Conservation (phyloP, 1,284 basidiomycete genomes). For the Moesziomyces antarcticus region DNA sequence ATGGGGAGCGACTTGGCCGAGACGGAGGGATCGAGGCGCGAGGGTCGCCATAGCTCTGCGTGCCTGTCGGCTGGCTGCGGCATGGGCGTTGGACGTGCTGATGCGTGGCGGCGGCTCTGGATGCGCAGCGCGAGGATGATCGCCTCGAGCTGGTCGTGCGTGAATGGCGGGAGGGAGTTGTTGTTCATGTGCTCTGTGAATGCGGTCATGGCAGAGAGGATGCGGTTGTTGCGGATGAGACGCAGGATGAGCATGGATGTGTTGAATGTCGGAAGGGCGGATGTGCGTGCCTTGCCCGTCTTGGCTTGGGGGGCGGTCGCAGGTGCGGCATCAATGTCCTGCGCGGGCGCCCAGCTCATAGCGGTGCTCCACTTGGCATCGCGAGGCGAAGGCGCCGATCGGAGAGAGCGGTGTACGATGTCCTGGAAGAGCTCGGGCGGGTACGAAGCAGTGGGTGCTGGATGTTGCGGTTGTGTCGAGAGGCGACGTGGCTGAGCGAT, state of each 20-base stretch:
- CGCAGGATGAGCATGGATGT: constrained; percentile 18
- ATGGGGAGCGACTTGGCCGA: constrained; percentile 27
- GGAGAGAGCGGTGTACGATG: too few relatives aligned
- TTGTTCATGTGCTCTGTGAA: constrained; percentile 20
- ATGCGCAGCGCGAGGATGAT: constrained; percentile 28
- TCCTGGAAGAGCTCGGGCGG: too few relatives aligned
- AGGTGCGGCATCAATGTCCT: too few relatives aligned
- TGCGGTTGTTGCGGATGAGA: constrained; percentile 31
- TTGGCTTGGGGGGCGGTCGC: too few relatives aligned
- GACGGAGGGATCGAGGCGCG: constrained; percentile 18
- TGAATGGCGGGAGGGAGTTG: constrained; percentile 17
- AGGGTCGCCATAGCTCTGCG: constrained; percentile 26
- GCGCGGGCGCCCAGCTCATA: too few relatives aligned
- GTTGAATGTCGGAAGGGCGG: constrained; percentile 4
- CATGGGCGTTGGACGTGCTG: constrained; percentile 17
- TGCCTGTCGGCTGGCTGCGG: not conserved
- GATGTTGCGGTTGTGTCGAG: too few relatives aligned
- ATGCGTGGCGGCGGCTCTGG: constrained; percentile 17
- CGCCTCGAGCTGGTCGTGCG: constrained; percentile 14
- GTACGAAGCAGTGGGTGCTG: too few relatives aligned
- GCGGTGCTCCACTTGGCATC: too few relatives aligned
- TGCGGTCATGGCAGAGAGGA: constrained; percentile 43
- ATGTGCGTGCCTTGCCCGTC: too few relatives aligned
- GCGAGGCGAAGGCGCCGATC: too few relatives aligned
- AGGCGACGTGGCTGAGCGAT: too few relatives aligned